phyloP scores from a whole-genome alignment of 2,329 filamentous ascomycete genomes.

The Fusarium irregulare region DNA sequence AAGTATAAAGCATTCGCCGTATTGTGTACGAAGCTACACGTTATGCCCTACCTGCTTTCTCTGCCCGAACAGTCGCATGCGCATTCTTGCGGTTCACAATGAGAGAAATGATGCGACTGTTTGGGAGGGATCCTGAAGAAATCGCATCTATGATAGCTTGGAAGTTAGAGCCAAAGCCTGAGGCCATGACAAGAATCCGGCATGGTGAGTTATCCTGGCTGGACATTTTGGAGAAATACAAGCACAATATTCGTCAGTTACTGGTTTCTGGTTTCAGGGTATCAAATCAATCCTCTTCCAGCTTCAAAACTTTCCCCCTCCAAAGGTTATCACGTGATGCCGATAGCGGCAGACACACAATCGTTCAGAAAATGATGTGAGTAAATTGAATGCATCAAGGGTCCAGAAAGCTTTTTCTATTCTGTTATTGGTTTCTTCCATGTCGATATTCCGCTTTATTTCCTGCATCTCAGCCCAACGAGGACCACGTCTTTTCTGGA shows the following conservation, averaged over 20 bases:
- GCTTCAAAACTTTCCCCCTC: slow-evolving; percentile 29
- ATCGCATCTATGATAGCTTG: slow-evolving; percentile 74
- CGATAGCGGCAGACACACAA: slow-evolving; percentile 23
- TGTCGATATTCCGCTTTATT: neutral
- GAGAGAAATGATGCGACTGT: slow-evolving; percentile 59
- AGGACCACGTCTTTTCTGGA: neutral
- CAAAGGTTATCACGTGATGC: slow-evolving; percentile 24
- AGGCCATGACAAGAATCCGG: slow-evolving; percentile 75
- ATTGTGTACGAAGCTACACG: neutral
- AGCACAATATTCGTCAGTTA: slow-evolving; percentile 5
- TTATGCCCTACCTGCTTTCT: slow-evolving; percentile 55
- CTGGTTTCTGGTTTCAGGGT: neutral
- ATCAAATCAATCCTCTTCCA: neutral
- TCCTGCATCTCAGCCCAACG: neutral
- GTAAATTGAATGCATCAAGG: neutral
- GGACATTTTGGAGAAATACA: slow-evolving; percentile 16
- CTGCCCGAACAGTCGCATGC: slow-evolving; percentile 56
- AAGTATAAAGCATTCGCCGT: neutral
- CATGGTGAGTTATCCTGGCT: slow-evolving; percentile 45
- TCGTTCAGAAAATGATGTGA: slow-evolving; percentile 2
- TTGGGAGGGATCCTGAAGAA: slow-evolving; percentile 52
- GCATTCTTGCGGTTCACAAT: slow-evolving; percentile 62
- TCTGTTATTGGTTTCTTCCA: neutral
- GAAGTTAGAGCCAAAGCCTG: slow-evolving; percentile 80
- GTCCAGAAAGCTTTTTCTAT: neutral